Percentiles rank a stretch among this genome's conserved stretches.
phyloP scores from a whole-genome alignment of 2,329 filamentous ascomycete genomes.

The Huntiella moniliformis region DNA sequence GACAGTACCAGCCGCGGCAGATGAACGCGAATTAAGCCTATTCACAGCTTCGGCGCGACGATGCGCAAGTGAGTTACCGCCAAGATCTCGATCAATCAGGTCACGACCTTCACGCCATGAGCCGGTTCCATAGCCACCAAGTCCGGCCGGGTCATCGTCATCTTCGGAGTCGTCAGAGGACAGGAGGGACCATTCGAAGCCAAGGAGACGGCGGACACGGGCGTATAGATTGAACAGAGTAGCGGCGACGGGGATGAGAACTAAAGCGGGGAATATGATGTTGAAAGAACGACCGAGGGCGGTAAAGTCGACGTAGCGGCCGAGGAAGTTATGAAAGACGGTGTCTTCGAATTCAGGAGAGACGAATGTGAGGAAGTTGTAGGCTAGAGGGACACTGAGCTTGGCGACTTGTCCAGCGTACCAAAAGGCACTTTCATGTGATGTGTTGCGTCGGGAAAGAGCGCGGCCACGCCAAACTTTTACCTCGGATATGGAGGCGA shows the following conservation, averaged over 20 bases:
- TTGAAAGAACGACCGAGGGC: constrained; percentile 70
- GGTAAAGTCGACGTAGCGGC: constrained; percentile 65
- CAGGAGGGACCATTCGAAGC: constrained; percentile 56
- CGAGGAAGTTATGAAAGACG: constrained; percentile 74
- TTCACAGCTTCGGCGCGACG: constrained; percentile 24
- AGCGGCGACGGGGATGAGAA: constrained; percentile 68
- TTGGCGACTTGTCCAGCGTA: constrained; percentile 85
- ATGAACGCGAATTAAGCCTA: constrained; percentile 17
- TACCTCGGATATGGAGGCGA: constrained; percentile 75
- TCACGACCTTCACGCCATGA: constrained; percentile 84
- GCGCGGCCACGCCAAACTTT: constrained; percentile 96
- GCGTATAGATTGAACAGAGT: constrained; percentile 83
- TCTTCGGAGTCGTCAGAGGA: constrained; percentile 50
- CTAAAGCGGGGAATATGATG: constrained; percentile 70
- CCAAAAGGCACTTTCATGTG: constrained; percentile 87
- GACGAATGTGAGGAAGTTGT: constrained; percentile 91
- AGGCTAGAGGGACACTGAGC: constrained; percentile 77
- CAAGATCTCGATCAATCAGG: constrained; percentile 71
- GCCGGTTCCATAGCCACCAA: constrained; percentile 51
- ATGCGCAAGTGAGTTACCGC: constrained; percentile 38
- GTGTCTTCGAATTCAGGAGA: constrained; percentile 53
- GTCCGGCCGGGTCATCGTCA: constrained; percentile 24
- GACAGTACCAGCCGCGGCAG: constrained; percentile 19
- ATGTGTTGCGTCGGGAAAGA: constrained; percentile 75
- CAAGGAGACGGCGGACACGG: constrained; percentile 54